Base-by-base conservation (phyloP, 1,139 yeast genomes). In the Geotrichum aggregatum region DNA sequence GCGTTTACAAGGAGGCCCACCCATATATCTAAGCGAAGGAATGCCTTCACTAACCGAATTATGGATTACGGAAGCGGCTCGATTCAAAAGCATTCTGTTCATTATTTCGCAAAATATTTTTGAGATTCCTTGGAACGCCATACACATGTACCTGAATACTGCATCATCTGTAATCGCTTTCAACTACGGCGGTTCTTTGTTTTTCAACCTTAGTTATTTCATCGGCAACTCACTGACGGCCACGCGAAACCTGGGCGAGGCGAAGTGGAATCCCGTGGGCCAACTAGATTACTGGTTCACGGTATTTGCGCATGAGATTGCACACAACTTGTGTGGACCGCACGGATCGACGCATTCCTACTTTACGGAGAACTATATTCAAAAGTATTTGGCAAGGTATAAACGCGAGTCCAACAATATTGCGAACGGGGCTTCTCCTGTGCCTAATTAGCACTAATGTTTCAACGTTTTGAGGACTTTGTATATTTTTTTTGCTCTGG, bases 261-360 rank as follows among this genome's bases (percentile, higher is more conserved):
- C 55, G 4, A 35, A 21, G 2, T 54, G 62, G 60, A 46, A 56
- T 47, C 56, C 57, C 30, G 55, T 52, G 4, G 58, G 59, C n/a
- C 56, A 66, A 13, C 50, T 66, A 43, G 67, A 68, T 50, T 71
- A 61, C 55, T 72, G 75, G 73, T 72, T 61, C 50, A 69, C 73
- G 1, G 65, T 71, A 8, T 60, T 68, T 54, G 74, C 75, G 1
- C 76, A 72, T 49, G 76, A 72, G 54, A 57, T 72, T 49, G 75
- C 76, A 2, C 76, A 72, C 57, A 72, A 72, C 54, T 50, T 71
- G 40, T 70, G 61, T 3, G 22, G 58, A 1, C 60, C 64, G 10
- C 76, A 72, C 54, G 74, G 74, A 7, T 62, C 65, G 14, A 58
- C 59, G 41, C 76, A 72, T 54, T 66, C 73, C 6, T 69, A 59